Percentiles rank a stretch among this genome's conserved stretches.
Evolutionary conservation across 768 basidiomycete species (phyloP).

Genomic region (Coprinopsis cinerea): DNA sequence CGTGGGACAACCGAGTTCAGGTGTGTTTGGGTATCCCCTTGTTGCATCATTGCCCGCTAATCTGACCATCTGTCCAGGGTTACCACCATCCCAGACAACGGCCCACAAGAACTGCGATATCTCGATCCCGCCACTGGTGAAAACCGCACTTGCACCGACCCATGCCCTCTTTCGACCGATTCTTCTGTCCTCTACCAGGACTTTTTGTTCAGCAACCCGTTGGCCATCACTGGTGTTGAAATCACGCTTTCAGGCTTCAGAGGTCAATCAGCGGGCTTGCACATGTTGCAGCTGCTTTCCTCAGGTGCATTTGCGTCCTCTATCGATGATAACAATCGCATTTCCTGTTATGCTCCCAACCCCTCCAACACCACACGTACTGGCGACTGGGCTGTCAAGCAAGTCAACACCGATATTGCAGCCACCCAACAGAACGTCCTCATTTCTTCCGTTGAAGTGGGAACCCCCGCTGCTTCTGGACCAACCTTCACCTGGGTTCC

Average conservation of each 20-base stretch:
- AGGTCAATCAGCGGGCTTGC: constrained; percentile 76
- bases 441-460: constrained; percentile 59
- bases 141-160: constrained; percentile 68
- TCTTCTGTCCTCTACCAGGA: constrained; percentile 83
- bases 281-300: constrained; percentile 87
- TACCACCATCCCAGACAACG: constrained; percentile 86
- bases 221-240: constrained; percentile 84
- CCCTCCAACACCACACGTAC: constrained; percentile 64
- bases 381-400: constrained; percentile 63
- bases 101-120: constrained; percentile 69
- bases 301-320: constrained; percentile 88
- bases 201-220: constrained; percentile 67
- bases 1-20: constrained; percentile 87
- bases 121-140: constrained; percentile 69
- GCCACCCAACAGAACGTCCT: constrained; percentile 78
- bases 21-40: constrained; percentile 40
- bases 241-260: constrained; percentile 72
- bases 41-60: constrained; percentile 9
- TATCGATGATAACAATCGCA: constrained; percentile 47
- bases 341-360: constrained; percentile 73
- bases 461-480: constrained; percentile 50
- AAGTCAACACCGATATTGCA: constrained; percentile 66
- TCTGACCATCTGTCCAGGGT: constrained; percentile 44
- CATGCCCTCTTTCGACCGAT: constrained; percentile 79
- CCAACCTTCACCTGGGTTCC: constrained; percentile 89